Evolutionary conservation across 2,329 filamentous ascomycete genomes (phyloP), one percentile per base, ranked within the genome.

Genomic region (Claviceps sp.): DNA sequence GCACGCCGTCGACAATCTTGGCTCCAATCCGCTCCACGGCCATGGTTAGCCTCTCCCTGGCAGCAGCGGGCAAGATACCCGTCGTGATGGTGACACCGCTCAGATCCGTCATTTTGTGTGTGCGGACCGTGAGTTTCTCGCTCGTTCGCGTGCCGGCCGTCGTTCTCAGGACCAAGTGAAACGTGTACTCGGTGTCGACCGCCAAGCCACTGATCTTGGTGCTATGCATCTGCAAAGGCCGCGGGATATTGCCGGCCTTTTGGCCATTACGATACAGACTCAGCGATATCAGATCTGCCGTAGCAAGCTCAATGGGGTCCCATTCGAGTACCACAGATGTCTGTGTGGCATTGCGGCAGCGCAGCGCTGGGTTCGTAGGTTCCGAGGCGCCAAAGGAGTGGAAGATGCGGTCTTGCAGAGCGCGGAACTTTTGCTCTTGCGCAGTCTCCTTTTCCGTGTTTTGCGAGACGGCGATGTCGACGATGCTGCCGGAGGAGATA

Each of bases 261-360:
- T 89, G 89, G 61, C 89, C 89, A 74, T 98, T 98, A 67, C 93
- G 86, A 71, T 93, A 97, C 50, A 98, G 77, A 53, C 86, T 89
- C 50, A 98, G 79, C 48, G 87, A 91, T 62, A 93, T 84, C 56
- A 97, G 78, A 65, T 93, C 89, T 57, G 93, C 89, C 5, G 91
- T 97, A 22, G 90, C 93, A 48, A 96, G 82, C 61, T 91, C 80
- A 64, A 98, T 86, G 38, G 91, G 89, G 58, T 97, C 93, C 93
- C 93, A 98, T 71, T 97, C 93, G 50, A 98, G 85, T 40, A 98
- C 93, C 46, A 97, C 85, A 30, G 88, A 94, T n/a, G 93, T 98
- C 70, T 98, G 93, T 1, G 93, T 98, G 52, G 91, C 90, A 76
- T 97, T 98, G 70, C 89, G 86, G 69, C 93, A 94, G 63, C 89